Evolutionary conservation across 202 grass and related monocot species (phyloP).

Genomic region (Digitaria exilis): DNA sequence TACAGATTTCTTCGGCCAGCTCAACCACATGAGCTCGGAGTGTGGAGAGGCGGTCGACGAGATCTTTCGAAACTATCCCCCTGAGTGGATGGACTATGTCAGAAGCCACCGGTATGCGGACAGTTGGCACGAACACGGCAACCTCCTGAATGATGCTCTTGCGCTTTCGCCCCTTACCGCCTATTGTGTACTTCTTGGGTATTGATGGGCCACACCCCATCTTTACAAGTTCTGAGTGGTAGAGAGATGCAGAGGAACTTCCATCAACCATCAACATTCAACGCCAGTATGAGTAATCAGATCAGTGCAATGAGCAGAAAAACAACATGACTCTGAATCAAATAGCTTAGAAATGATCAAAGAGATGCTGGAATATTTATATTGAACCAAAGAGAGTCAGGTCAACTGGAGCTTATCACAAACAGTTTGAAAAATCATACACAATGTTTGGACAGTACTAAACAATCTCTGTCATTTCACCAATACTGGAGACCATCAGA

Average conservation of each 20-base stretch:
- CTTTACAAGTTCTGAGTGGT: background rate
- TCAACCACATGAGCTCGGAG: conserved; percentile 49
- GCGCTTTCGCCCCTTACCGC: conserved; percentile 53
- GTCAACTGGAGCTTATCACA: background rate
- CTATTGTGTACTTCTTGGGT: conserved; percentile 44
- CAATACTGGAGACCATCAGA: background rate
- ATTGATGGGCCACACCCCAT: conserved; percentile 87
- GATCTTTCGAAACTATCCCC: conserved; percentile 69
- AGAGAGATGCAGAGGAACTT: background rate
- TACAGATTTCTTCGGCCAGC: conserved; percentile 74
- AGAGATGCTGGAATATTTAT: background rate
- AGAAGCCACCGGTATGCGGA: conserved; percentile 69
- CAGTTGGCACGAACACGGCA: conserved; percentile 71
- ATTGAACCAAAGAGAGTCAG: background rate
- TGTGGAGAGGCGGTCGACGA: conserved; percentile 53
- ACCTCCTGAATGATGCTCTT: conserved; percentile 74
- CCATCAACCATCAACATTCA: background rate
- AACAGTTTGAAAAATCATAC: background rate
- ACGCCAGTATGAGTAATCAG: background rate
- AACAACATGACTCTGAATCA: background rate
- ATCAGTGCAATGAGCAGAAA: background rate
- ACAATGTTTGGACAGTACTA: background rate
- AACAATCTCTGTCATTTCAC: background rate
- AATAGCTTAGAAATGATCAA: background rate
- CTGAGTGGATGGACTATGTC: conserved; percentile 69